Conservation (phyloP, 2,329 filamentous ascomycete species). For the Xylariaceae sp. region DNA sequence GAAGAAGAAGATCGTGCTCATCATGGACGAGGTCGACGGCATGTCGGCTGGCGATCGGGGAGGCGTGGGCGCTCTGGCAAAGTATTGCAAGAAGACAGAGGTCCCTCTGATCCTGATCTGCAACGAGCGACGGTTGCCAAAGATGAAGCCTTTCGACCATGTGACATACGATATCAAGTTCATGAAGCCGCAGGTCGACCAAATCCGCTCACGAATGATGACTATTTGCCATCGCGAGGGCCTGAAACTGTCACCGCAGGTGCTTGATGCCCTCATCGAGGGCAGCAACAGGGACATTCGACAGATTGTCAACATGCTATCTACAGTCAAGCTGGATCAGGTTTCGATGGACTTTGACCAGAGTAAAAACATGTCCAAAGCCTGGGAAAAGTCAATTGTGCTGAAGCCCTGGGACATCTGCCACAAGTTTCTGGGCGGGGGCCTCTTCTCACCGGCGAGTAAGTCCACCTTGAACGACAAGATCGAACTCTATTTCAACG, state of each 20-base stretch:
- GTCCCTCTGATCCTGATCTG: conserved; percentile 96
- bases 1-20: conserved; percentile 90
- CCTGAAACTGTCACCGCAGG: conserved; percentile 72
- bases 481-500: conserved; percentile 98
- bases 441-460: conserved; percentile 76
- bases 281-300: conserved; percentile 93
- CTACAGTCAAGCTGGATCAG: conserved; percentile 84
- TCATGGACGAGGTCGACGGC: conserved; percentile 99
- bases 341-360: conserved; percentile 73
- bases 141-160: conserved; percentile 97
- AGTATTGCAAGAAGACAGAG: conserved; percentile 90
- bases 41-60: conserved; percentile 97
- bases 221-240: conserved; percentile 92
- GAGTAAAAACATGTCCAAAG: conserved; percentile 89
- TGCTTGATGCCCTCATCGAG: conserved; percentile 90
- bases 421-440: conserved; percentile 80
- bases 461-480: conserved; percentile 92
- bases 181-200: conserved; percentile 79
- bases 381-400: conserved; percentile 96
- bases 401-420: conserved; percentile 98
- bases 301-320: conserved; percentile 98
- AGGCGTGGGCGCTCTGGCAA: conserved; percentile 87
- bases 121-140: conserved; percentile 85
- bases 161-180: conserved; percentile 81
- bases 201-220: conserved; percentile 85